Percentiles rank a stretch among this genome's conserved stretches.
These are phyloP conservation scores for Podospora pseudoanserina DNA, from an alignment of 495 filamentous ascomycete genomes.

Conservation along the genomic window DNA sequence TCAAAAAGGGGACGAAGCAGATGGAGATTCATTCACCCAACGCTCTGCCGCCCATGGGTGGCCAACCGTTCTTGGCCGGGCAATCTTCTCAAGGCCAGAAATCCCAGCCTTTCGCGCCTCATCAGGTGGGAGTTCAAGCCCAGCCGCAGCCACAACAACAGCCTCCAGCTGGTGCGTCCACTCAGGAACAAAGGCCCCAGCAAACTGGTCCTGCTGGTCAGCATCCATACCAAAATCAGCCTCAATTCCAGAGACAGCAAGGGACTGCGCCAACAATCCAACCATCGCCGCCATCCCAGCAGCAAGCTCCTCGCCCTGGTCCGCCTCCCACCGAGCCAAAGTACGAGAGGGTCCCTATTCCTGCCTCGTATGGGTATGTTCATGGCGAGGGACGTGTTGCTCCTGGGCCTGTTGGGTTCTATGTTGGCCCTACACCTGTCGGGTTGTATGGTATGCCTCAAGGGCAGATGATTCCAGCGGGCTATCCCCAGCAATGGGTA, in stretches of 20 bases:
- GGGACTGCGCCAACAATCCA: background rate
- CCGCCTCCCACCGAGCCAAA: conserved; percentile 31
- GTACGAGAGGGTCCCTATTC: conserved; percentile 48
- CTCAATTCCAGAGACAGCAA: conserved; percentile 14
- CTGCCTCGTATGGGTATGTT: conserved; percentile 42
- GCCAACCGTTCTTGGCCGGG: conserved; percentile 7
- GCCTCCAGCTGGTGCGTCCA: conserved; percentile 2
- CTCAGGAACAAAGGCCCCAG: conserved; percentile 2
- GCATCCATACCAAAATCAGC: background rate
- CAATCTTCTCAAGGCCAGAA: background rate
- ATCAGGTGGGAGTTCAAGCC: background rate
- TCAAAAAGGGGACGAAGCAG: conserved; percentile 30
- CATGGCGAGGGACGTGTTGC: conserved; percentile 42
- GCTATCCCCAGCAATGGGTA: conserved; percentile 19
- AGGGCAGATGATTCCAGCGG: background rate
- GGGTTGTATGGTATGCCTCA: conserved; percentile 2
- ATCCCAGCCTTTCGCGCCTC: background rate
- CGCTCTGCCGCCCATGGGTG: background rate
- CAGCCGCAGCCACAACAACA: conserved; percentile 10
- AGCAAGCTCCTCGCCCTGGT: conserved; percentile 8
- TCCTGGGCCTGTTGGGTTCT: conserved; percentile 36
- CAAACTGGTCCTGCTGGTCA: conserved; percentile 6
- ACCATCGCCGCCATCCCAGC: conserved; percentile 12
- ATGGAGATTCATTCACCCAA: conserved; percentile 9
- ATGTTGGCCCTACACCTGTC: conserved; percentile 25